Base-by-base conservation (phyloP, 2,329 filamentous ascomycete genomes). In the Cryphonectria parasitica region DNA sequence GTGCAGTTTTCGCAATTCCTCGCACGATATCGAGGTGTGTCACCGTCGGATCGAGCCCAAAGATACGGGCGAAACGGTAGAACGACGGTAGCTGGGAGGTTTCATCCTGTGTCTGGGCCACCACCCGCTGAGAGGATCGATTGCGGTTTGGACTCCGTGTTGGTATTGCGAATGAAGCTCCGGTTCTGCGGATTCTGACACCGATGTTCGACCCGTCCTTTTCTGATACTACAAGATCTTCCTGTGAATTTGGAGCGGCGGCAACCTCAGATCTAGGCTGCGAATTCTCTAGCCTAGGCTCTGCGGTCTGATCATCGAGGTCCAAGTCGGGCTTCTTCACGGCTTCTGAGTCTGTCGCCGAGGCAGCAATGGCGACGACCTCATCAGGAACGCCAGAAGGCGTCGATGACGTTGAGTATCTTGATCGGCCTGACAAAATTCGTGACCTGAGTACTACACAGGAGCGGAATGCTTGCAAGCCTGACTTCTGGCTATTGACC, bases 1-100 rank as follows among this genome's bases (percentile, higher is more conserved):
- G 66, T 1, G 66, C 66, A 22, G 66, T 68, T 11, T 36, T 13
- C 39, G 58, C 36, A 19, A 68, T 49, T 4, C 56, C 66, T 36
- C 15, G 25, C 39, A 68, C 41, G 19, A 68, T 63, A 43, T 68
- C 66, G 39, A 43, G 43, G 25, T 52, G 58, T n/a, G 56, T 68
- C 43, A 52, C 34, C 11, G 22, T 41, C 41, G 28, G 28, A 22
- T 28, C 28, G n/a, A 68, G 43, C 49, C 58, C 58, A 28, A 52
- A 36, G 41, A 68, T 36, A 41, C 66, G 39, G 41, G 34, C 66
- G 43, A 36, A 68, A 28, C 66, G 66, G 25, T 49, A 41, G 31
- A 39, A 41, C 11, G 7, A 1, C 6, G 60, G 34, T 8, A 19
- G 5, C 34, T 36, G 34, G 7, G 19, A 4, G n/a, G 54, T 34